Conservation (phyloP, 345 rosid genomes). For the Microthlaspi erraticum region DNA sequence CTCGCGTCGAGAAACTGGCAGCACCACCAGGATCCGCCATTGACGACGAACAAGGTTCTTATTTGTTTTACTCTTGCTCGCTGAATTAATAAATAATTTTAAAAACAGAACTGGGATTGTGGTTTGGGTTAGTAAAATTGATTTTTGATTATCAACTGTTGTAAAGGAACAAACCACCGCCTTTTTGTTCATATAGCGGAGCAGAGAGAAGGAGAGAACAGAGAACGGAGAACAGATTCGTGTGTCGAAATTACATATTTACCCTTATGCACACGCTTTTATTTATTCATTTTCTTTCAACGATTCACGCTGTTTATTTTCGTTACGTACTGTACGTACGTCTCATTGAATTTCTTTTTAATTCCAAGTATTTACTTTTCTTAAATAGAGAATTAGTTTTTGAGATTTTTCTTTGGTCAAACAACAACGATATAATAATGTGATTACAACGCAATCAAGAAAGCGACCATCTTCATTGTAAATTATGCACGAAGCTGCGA, state of each 20-base stretch:
- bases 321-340: neutral
- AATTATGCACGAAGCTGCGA: constrained; percentile 3
- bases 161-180: neutral
- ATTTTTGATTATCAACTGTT: neutral
- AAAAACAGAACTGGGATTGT: neutral
- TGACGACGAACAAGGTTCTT: constrained; percentile 9
- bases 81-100: neutral
- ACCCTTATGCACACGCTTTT: constrained; percentile 32
- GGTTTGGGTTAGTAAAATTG: neutral
- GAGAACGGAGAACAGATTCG: constrained; percentile 4
- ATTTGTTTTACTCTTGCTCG: neutral
- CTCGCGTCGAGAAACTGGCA: constrained; percentile 70
- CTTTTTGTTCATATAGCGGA: neutral
- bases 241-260: neutral
- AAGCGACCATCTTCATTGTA: constrained; percentile 16
- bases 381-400: neutral
- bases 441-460: constrained; percentile 1
- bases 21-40: constrained; percentile 65
- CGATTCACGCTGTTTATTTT: constrained; percentile 1
- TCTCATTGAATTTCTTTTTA: neutral
- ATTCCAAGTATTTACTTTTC: neutral
- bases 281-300: too few species aligned
- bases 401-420: constrained; percentile 11
- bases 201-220: neutral
- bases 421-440: neutral